Base-by-base conservation (phyloP, 1,284 basidiomycete species). In the Uromyces viciae-fabae region DNA sequence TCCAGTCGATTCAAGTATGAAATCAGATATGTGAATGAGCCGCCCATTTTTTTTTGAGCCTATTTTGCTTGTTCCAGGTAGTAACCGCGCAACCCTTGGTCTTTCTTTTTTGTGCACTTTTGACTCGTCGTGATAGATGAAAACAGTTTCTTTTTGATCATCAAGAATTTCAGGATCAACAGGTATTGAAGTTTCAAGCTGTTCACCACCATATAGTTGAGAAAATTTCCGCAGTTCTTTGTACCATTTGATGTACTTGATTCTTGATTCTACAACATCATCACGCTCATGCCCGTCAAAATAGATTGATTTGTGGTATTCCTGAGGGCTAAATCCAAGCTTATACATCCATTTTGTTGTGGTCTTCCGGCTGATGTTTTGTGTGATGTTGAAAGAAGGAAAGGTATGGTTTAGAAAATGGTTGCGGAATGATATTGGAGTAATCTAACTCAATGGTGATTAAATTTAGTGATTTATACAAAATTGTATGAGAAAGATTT, bases 101-200 rank as follows among this genome's bases (percentile, higher is more conserved):
- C 71, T 33, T 36, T 73, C 28, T 31, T 73, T 73, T 14, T 40
- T 46, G 36, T 73, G 69, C 22, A 73, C 46, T 15, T 42, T 73
- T 9, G 69, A 73, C 36, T 73, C 31, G 40, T 74, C 31, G 28
- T 74, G 72, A 40, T 74, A 74, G 1, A 56, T 33, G 56, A 74
- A 74, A 0, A 74, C 56, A 36, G 52, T 74, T 25, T 74, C 52
- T 17, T n/a, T n/a, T 5, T 54, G 52, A 40, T 58, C 31, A 0
- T 43, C 74, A 4, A 75, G 33, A 28, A 58, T 33, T 17, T 56
- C n/a, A 4, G 74, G 58, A 58, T 75, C 36, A 40, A 42, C 52
- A 14, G 42, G 17, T 25, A 75, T 22, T 25, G 31, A 14, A 17
- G 31, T 49, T n/a, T 64, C 11, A 15, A 54, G 14, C 22, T 75